Base-by-base conservation (phyloP, 257 asterid species). In the Nicotiana knightiana region DNA sequence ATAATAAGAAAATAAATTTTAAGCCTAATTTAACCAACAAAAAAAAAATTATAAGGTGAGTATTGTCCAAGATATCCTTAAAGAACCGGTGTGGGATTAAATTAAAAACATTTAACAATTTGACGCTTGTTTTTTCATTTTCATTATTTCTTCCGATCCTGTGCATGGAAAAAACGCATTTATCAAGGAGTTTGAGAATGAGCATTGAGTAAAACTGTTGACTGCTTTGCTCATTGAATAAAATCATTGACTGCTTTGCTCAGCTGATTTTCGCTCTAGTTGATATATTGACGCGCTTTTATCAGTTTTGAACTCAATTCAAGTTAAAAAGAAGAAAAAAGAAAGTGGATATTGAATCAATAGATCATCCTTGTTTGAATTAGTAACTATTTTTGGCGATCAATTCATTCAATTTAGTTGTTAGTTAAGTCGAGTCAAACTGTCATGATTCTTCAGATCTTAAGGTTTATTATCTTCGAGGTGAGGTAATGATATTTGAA, bases 401-500 rank as follows among this genome's bases (percentile, higher is more conserved):
- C 18, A 73, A 26, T 26, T 75, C 37, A 26, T 75, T 75, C 63
- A 51, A 73, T 21, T 51, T 51, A 6, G 63, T 4, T 51, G 80
- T 51, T 51, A 51, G 63, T 48, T 51, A 75, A 75, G 43, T 73
- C 1, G 63, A 51, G 80, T 75, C 80, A 75, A 75, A 51, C 63
- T 71, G 43, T 75, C 63, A 75, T 75, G 63, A 75, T 75, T 75
- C 17, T 75, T 51, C 63, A 48, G 59, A 75, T 51, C 53, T 28
- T 28, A 73, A 53, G 64, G 63, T 59, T 75, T 75, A 48, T 75
- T 51, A 51, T 75, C 43, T 48, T 75, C 80, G 43, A 75, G 80
- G 80, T 28, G 80, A 75, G 21, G 26, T 51, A 75, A 75, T 51
- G 46, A 51, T 75, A 75, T n/a, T 26, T 75, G 63, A 67, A 51